phyloP scores from a whole-genome alignment of 2,329 filamentous ascomycete species.

The Fusarium agapanthi region DNA sequence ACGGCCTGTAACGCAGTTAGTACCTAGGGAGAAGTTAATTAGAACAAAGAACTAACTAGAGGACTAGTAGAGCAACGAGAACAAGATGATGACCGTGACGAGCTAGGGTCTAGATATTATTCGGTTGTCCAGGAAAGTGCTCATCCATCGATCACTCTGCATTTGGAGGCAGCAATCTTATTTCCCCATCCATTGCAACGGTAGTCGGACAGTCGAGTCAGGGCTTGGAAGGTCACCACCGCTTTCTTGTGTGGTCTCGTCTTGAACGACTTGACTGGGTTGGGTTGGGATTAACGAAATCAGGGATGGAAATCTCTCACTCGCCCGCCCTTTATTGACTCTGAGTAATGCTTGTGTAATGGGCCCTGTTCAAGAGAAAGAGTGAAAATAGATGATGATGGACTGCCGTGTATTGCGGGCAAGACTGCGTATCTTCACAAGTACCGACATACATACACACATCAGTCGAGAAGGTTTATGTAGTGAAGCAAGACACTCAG shows the following conservation, averaged over 20 bases:
- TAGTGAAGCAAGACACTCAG: background rate
- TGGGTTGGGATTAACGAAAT: constrained; percentile 5
- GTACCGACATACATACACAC: background rate
- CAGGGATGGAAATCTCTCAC: constrained; percentile 8
- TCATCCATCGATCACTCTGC: constrained; percentile 17
- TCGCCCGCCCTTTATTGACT: background rate
- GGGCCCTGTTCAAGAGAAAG: background rate
- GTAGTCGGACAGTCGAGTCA: constrained; percentile 28
- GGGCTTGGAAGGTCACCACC: constrained; percentile 17
- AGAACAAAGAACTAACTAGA: background rate
- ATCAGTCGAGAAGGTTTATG: background rate
- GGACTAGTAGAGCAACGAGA: background rate
- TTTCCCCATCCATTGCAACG: constrained; percentile 12
- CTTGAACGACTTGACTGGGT: background rate
- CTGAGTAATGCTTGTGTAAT: background rate
- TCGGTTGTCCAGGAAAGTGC: constrained; percentile 11
- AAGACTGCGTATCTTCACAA: background rate
- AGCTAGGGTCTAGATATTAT: background rate
- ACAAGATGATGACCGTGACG: background rate
- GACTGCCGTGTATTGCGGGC: background rate
- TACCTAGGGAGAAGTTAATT: background rate
- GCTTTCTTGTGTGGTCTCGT: background rate
- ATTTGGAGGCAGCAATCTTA: constrained; percentile 24
- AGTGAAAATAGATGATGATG: background rate
- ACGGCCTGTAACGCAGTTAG: constrained; percentile 12